These are phyloP conservation scores for Cunninghamia lanceolata DNA, from an alignment of 75 land plant genomes.

Conservation along the genomic window DNA sequence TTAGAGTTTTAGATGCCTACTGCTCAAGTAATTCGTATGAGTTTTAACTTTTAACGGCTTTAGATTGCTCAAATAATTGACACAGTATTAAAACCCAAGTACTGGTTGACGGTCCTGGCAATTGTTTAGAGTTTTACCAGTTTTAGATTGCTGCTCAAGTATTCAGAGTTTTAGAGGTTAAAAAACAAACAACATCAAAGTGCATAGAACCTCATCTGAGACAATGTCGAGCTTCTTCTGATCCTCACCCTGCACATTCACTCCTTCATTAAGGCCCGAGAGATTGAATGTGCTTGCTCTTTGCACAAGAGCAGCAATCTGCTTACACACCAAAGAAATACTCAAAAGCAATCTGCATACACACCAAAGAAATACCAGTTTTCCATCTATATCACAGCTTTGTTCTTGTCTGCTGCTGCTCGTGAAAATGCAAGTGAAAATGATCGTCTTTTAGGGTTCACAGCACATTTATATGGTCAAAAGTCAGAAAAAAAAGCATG, in stretches of 20 bases:
- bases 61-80: neutral
- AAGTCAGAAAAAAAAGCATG: too few relatives aligned
- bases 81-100: neutral
- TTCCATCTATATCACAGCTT: constrained; percentile 71
- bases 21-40: neutral
- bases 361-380: constrained; percentile 64
- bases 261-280: constrained; percentile 86
- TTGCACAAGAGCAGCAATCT: constrained; percentile 85
- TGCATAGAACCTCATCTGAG: constrained; percentile 68
- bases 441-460: too few relatives aligned
- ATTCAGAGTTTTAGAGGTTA: neutral
- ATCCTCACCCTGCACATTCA: constrained; percentile 89
- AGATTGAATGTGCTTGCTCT: constrained; percentile 83
- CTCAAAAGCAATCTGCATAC: constrained; percentile 40
- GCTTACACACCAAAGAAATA: constrained; percentile 92
- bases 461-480: too few relatives aligned
- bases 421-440: too few relatives aligned
- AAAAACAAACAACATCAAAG: neutral
- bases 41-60: neutral
- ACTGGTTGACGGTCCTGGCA: neutral
- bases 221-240: constrained; percentile 95
- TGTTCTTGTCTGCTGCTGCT: constrained; percentile 49
- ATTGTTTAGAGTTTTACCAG: neutral
- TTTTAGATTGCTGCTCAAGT: neutral
- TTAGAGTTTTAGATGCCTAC: neutral